These are phyloP conservation scores for Pisolithus marmoratus DNA, from an alignment of 768 basidiomycete genomes.

Conservation along the genomic window DNA sequence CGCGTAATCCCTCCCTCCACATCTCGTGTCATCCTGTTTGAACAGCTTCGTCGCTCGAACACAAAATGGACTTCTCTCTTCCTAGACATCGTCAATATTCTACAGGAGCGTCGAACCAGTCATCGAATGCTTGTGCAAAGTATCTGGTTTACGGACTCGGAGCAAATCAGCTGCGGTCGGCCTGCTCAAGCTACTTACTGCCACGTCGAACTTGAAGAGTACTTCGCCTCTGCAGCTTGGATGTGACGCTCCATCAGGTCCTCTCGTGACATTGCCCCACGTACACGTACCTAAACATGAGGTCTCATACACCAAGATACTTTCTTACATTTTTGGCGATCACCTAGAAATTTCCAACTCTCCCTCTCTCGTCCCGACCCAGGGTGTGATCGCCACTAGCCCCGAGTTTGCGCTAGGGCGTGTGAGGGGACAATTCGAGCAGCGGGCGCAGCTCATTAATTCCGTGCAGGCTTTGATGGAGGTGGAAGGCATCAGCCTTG, in stretches of 20 bases:
- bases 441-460: conserved; percentile 60
- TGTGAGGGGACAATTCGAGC: conserved; percentile 74
- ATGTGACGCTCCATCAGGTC: conserved; percentile 22
- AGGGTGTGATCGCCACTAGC: conserved; percentile 76
- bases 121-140: conserved; percentile 53
- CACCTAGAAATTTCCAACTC: conserved; percentile 84
- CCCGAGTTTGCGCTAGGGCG: conserved; percentile 95
- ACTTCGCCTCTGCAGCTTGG: conserved; percentile 48
- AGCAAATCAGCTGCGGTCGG: conserved; percentile 35
- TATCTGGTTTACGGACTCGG: conserved; percentile 52
- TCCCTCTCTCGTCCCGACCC: conserved; percentile 60
- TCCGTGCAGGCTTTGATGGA: conserved; percentile 64
- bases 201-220: conserved; percentile 32
- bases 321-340: conserved; percentile 72
- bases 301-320: conserved; percentile 83
- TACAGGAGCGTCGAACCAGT: conserved; percentile 53
- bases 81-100: conserved; percentile 68
- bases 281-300: conserved; percentile 91
- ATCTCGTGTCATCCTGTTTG: conserved; percentile 71
- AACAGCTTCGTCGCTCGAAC: conserved; percentile 71
- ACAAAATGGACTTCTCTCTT: conserved; percentile 86
- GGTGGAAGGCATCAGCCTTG: conserved; percentile 38
- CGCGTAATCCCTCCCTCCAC: conserved; percentile 55
- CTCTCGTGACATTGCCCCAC: conserved; percentile 38
- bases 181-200: conserved; percentile 48